Evolutionary conservation across 768 basidiomycete species (phyloP).

Genomic region (Boletus edulis): DNA sequence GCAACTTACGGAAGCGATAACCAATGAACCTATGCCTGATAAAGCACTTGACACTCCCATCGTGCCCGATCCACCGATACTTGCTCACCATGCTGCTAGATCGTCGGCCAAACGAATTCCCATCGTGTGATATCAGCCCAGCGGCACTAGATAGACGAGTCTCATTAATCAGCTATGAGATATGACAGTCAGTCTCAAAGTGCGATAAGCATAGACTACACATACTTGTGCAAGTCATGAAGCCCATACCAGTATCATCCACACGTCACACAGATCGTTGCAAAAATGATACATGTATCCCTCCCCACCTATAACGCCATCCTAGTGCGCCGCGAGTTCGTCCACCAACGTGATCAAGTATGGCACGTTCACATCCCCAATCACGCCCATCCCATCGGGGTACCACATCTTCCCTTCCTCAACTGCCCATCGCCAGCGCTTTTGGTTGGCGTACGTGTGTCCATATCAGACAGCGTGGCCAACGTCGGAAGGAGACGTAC

Average conservation of each 20-base stretch:
- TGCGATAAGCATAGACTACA: too few species aligned
- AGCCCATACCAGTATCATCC: neutral
- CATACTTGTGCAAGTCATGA: too few species aligned
- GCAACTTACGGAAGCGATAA: too few species aligned
- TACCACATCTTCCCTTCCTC: conserved; percentile 51
- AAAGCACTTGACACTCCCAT: too few species aligned
- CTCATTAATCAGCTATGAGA: too few species aligned
- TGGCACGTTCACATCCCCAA: conserved; percentile 34
- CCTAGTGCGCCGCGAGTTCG: conserved; percentile 35
- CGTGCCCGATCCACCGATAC: too few species aligned
- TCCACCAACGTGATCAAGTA: conserved; percentile 41
- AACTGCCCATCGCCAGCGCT: conserved; percentile 77
- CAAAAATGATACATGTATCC: conserved; percentile 27
- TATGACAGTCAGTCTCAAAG: too few species aligned
- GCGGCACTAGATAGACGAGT: too few species aligned
- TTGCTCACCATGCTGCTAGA: too few species aligned
- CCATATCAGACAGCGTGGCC: neutral
- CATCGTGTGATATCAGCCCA: too few species aligned
- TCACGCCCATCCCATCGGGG: conserved; percentile 39
- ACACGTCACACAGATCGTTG: conserved; percentile 18
- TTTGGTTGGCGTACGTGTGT: neutral
- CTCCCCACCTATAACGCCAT: conserved; percentile 21
- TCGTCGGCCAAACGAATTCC: too few species aligned
- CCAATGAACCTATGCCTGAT: too few species aligned
- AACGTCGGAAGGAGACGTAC: conserved; percentile 37